phyloP scores from a whole-genome alignment of 306 rosid genomes.

The Pterocarpus macrocarpus region DNA sequence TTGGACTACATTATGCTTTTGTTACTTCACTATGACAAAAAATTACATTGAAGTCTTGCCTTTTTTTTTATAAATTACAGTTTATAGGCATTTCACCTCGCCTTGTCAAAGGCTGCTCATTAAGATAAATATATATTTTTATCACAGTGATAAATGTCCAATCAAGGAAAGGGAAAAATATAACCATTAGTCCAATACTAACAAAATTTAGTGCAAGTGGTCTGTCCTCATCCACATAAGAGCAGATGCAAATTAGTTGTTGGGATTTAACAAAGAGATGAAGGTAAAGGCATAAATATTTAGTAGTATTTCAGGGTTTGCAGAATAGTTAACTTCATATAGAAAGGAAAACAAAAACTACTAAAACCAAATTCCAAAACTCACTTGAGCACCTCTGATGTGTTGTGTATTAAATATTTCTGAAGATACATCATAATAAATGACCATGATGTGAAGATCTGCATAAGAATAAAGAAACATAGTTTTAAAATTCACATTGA shows the following conservation, averaged over 20 bases:
- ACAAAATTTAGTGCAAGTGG: constrained; percentile 20
- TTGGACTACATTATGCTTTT: constrained; percentile 21
- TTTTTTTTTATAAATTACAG: constrained; percentile 10
- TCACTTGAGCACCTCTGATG: constrained; percentile 76
- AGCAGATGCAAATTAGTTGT: constrained; percentile 24
- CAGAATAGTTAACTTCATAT: constrained; percentile 36
- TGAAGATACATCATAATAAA: constrained; percentile 82
- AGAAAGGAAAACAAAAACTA: constrained; percentile 20
- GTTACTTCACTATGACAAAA: constrained; percentile 1
- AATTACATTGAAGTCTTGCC: constrained; percentile 2
- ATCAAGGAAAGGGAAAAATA: neutral
- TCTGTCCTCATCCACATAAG: constrained; percentile 7
- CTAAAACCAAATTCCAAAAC: constrained; percentile 46
- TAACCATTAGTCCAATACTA: neutral
- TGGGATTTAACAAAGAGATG: constrained; percentile 35
- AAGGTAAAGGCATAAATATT: constrained; percentile 19
- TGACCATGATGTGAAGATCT: constrained; percentile 91
- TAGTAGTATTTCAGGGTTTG: constrained; percentile 1
- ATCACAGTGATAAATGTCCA: constrained; percentile 9
- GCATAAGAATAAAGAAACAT: constrained; percentile 47
- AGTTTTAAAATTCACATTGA: constrained; percentile 6
- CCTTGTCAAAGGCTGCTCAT: neutral
- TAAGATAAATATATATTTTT: constrained; percentile 12
- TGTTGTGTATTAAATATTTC: constrained; percentile 70
- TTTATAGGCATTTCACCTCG: constrained; percentile 10